phyloP scores from a whole-genome alignment of 768 basidiomycete species.

The Tremella mesenterica region DNA sequence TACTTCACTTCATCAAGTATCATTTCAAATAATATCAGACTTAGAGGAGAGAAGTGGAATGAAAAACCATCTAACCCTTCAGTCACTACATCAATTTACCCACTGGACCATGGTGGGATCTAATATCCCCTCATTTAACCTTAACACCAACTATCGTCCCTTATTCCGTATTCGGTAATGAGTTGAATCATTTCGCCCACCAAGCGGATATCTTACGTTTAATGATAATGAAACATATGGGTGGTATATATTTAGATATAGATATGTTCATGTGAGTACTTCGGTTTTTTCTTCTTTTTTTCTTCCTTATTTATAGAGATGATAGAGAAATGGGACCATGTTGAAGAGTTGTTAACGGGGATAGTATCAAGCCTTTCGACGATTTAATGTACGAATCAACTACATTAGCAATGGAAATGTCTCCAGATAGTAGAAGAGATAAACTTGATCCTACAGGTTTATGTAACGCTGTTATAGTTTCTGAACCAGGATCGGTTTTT shows the following conservation, averaged over 20 bases:
- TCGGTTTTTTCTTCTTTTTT: background rate
- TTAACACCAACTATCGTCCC: slow-evolving; percentile 39
- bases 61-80: too few species aligned
- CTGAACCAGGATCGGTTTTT: slow-evolving; percentile 34
- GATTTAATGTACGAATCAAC: slow-evolving; percentile 35
- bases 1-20: too few species aligned
- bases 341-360: background rate
- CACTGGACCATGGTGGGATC: slow-evolving; percentile 44
- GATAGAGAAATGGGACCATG: background rate
- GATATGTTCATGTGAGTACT: slow-evolving; percentile 40
- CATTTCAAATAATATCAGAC: too few species aligned
- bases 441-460: slow-evolving; percentile 41
- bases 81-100: slow-evolving; percentile 44
- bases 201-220: slow-evolving; percentile 41
- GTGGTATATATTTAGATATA: slow-evolving; percentile 44
- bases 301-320: background rate
- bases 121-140: slow-evolving; percentile 36
- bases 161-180: slow-evolving; percentile 29
- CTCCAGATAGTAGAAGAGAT: slow-evolving; percentile 32
- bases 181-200: slow-evolving; percentile 42
- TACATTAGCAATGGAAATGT: slow-evolving; percentile 42
- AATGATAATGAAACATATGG: slow-evolving; percentile 35
- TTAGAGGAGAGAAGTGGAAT: too few species aligned
- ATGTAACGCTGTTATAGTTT: slow-evolving; percentile 44
- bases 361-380: slow-evolving; percentile 38